phyloP scores from a whole-genome alignment of 2,329 filamentous ascomycete species.

The Cladobotryum protrusum region DNA sequence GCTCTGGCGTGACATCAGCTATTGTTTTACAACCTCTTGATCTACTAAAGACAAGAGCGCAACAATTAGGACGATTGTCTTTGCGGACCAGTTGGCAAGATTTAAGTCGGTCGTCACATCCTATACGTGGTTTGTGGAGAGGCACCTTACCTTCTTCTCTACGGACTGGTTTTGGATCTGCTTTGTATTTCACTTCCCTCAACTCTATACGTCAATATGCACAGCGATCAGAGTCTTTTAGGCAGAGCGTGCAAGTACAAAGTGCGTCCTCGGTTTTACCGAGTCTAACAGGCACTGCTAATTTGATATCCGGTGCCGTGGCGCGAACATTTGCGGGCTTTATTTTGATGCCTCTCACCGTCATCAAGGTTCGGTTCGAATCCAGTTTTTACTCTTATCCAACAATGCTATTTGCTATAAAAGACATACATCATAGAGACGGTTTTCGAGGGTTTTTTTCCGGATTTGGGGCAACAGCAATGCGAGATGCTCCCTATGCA shows the following conservation, averaged over 20 bases:
- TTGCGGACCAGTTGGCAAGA: slow-evolving; percentile 38
- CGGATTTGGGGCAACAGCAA: slow-evolving; percentile 87
- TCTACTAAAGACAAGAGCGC: slow-evolving; percentile 91
- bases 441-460: slow-evolving; percentile 83
- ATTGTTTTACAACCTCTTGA: slow-evolving; percentile 91
- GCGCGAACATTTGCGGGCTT: slow-evolving; percentile 84
- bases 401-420: slow-evolving; percentile 64
- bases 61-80: slow-evolving; percentile 71
- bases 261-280: slow-evolving; percentile 65
- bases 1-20: slow-evolving; percentile 80
- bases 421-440: slow-evolving; percentile 66
- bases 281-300: slow-evolving; percentile 75
- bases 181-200: slow-evolving; percentile 87
- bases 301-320: slow-evolving; percentile 75
- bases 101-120: slow-evolving; percentile 50
- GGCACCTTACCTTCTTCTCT: slow-evolving; percentile 90
- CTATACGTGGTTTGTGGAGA: slow-evolving; percentile 74
- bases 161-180: slow-evolving; percentile 85
- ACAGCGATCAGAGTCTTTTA: slow-evolving; percentile 19
- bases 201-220: slow-evolving; percentile 73
- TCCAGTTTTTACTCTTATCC: slow-evolving; percentile 78
- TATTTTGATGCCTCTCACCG: slow-evolving; percentile 89
- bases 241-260: slow-evolving; percentile 17
- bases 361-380: slow-evolving; percentile 95
- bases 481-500: slow-evolving; percentile 93